A percentile compares a stretch with the other conserved stretches of the same genome.
phyloP scores from a whole-genome alignment of 495 filamentous ascomycete genomes.

The Lepraria neglecta region DNA sequence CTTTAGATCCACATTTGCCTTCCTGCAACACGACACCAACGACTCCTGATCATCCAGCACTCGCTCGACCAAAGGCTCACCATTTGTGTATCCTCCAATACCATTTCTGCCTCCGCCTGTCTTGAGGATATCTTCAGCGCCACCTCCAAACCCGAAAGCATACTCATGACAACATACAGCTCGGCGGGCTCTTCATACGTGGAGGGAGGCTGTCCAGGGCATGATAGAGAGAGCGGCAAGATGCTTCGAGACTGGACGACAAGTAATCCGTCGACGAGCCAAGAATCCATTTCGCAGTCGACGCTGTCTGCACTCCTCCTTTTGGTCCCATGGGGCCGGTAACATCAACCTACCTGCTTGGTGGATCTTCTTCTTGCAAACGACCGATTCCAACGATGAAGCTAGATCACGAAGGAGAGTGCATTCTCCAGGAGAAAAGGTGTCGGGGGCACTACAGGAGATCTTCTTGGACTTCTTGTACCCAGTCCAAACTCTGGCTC shows the following conservation, averaged over 20 bases:
- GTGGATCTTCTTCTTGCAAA: slow-evolving; percentile 36
- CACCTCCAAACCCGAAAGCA: background rate
- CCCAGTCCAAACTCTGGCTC: slow-evolving; percentile 46
- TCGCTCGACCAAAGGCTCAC: no score
- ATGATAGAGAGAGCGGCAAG: slow-evolving; percentile 83
- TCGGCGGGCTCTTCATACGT: slow-evolving; percentile 41
- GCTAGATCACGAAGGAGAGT: background rate
- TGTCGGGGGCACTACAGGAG: slow-evolving; percentile 18
- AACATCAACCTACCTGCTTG: slow-evolving; percentile 50
- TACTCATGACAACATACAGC: slow-evolving; percentile 33
- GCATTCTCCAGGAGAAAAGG: background rate
- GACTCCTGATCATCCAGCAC: no score
- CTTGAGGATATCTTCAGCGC: background rate
- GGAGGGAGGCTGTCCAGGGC: slow-evolving; percentile 30
- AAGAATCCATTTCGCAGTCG: slow-evolving; percentile 49
- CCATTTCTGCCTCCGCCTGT: background rate
- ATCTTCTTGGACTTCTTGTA: slow-evolving; percentile 58
- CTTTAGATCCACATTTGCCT: no score
- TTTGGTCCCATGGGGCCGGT: slow-evolving; percentile 60
- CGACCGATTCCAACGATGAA: slow-evolving; percentile 15
- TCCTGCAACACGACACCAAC: no score
- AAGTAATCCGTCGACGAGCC: slow-evolving; percentile 56
- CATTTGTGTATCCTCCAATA: no score
- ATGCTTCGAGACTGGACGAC: slow-evolving; percentile 71
- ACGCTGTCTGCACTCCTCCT: slow-evolving; percentile 55